phyloP scores from a whole-genome alignment of 352 stramenopile genomes.

The Nothophytophthora sp. region DNA sequence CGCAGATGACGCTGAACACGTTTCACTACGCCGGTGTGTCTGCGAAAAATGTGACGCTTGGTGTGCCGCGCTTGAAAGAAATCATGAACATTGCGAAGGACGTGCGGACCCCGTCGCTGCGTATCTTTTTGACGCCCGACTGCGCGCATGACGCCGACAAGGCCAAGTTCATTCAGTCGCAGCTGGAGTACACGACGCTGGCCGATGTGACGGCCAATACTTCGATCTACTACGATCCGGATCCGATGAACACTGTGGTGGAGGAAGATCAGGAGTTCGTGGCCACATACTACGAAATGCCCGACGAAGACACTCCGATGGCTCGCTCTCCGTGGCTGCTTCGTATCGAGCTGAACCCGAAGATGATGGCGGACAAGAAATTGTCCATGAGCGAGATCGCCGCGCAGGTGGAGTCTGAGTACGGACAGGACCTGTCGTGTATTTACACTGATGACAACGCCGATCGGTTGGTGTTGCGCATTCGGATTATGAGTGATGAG shows the following conservation, averaged over 20 bases:
- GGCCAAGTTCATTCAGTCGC: conserved; percentile 91
- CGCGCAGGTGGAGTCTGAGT: conserved; percentile 95
- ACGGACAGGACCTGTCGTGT: conserved; percentile 95
- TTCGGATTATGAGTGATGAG: conserved; percentile 97
- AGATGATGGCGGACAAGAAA: conserved; percentile 98
- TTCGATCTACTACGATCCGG: conserved; percentile 99
- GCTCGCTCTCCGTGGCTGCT: conserved; percentile 97
- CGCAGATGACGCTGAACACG: conserved; percentile 99
- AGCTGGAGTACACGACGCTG: conserved; percentile 98
- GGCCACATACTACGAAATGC: conserved; percentile 97
- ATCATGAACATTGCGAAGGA: conserved; percentile 99
- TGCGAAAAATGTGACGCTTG: conserved; percentile 99
- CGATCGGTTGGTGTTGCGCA: conserved; percentile 96
- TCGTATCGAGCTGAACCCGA: conserved; percentile 98
- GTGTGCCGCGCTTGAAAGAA: conserved; percentile 99
- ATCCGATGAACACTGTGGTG: conserved; percentile 97
- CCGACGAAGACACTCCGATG: conserved; percentile 95
- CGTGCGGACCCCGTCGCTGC: conserved; percentile 96
- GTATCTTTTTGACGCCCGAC: conserved; percentile 94
- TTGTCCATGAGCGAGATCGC: conserved; percentile 98
- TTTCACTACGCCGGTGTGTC: conserved; percentile 99
- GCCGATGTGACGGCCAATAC: conserved; percentile 96
- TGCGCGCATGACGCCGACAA: conserved; percentile 86
- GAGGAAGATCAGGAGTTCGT: conserved; percentile 98
- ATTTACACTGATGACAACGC: conserved; percentile 99